Evolutionary conservation across 202 grass and related monocot genomes (phyloP).

Genomic region (Schoenoplectus triqueter): DNA sequence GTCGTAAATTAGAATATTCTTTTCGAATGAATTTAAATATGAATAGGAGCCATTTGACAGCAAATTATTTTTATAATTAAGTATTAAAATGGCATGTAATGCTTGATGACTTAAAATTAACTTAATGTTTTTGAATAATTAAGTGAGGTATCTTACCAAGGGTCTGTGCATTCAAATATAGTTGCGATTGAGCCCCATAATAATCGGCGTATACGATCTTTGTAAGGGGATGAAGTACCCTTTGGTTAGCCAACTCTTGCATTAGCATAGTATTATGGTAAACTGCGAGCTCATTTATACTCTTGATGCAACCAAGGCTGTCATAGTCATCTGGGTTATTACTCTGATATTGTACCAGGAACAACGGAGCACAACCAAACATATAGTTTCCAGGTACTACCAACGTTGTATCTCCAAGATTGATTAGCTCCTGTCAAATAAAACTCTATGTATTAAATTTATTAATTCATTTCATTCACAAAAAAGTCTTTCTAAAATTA

Average conservation of each 20-base stretch:
- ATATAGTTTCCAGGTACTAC: conserved; percentile 76
- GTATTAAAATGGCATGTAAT: too few relatives aligned
- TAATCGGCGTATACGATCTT: conserved; percentile 84
- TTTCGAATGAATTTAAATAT: too few relatives aligned
- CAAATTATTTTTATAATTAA: too few relatives aligned
- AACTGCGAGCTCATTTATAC: conserved; percentile 61
- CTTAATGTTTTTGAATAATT: too few relatives aligned
- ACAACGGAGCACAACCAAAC: conserved; percentile 62
- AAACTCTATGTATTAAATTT: background rate
- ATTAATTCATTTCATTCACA: background rate
- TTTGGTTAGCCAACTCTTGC: conserved; percentile 40
- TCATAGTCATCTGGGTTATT: conserved; percentile 47
- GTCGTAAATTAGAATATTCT: too few relatives aligned
- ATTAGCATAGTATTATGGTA: conserved; percentile 60
- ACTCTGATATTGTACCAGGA: conserved; percentile 44
- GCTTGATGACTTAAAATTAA: too few relatives aligned
- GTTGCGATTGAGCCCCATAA: conserved; percentile 49
- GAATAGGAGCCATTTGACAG: too few relatives aligned
- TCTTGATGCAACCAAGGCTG: conserved; percentile 47
- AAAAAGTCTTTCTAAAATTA: background rate
- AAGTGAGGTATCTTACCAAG: conserved; percentile 12
- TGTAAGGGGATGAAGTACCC: conserved; percentile 44
- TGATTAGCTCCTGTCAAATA: conserved; percentile 51
- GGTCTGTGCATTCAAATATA: background rate
- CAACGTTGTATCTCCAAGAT: conserved; percentile 56